Conservation (phyloP, 768 basidiomycete genomes). For the Trametes cingulata region DNA sequence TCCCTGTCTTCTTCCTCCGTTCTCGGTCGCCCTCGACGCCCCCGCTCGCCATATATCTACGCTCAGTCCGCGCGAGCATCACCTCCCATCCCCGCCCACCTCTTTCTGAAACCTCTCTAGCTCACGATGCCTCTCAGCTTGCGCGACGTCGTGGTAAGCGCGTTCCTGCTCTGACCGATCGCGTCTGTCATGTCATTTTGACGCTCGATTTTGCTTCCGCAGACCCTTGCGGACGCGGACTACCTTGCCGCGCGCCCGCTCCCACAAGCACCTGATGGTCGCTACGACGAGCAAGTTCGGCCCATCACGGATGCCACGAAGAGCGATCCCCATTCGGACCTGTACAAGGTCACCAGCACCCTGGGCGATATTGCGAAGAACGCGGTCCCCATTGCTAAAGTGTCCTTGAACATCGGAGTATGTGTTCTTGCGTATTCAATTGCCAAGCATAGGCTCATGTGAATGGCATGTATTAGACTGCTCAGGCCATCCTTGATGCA, state of each 20-base stretch:
- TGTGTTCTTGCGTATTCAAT: background rate
- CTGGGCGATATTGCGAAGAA: conserved; percentile 16
- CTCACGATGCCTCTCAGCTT: conserved; percentile 9
- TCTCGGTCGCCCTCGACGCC: conserved; percentile 5
- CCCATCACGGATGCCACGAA: conserved; percentile 22
- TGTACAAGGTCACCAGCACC: conserved; percentile 34
- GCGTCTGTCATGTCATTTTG: background rate
- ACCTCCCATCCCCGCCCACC: background rate
- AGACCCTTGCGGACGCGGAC: conserved; percentile 34
- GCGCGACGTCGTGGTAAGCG: conserved; percentile 14
- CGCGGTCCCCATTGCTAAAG: conserved; percentile 19
- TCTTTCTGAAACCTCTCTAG: background rate
- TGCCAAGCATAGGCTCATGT: background rate
- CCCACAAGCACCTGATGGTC: conserved; percentile 45
- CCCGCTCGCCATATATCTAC: conserved; percentile 3
- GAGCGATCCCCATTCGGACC: conserved; percentile 36
- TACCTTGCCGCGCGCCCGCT: conserved; percentile 40
- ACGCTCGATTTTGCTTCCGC: background rate
- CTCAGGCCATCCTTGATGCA: conserved; percentile 49
- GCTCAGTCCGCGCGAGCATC: background rate
- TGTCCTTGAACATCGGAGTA: conserved; percentile 14
- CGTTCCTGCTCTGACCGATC: background rate
- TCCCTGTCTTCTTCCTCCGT: conserved; percentile 1
- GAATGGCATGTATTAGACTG: conserved; percentile 29
- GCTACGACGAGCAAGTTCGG: conserved; percentile 44